Base-by-base conservation (phyloP, 78 protist species). In the Polysphondylium violaceum region DNA sequence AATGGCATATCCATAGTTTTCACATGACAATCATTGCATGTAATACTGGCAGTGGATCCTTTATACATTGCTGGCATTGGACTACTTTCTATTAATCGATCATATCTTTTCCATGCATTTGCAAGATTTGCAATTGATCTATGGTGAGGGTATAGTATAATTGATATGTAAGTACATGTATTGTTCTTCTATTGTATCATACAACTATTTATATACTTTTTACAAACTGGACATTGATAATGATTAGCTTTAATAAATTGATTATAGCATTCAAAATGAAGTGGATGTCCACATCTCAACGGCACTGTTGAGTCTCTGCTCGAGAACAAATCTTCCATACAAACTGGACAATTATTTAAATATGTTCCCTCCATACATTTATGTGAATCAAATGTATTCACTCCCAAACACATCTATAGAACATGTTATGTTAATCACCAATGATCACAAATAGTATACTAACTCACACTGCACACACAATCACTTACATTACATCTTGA, bases 41-140 rank as follows among this genome's bases (percentile, higher is more conserved):
- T 61, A 25, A 93, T 63, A 21, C 55, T 33, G 9, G 47, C 41
- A 1, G 74, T 65, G 3, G 81, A 50, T 31, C 87, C 88, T n/a
- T 16, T n/a, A 68, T 94, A 94, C 69, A 76, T 81, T 21, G 35
- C 59, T 9, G 96, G 96, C 96, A 94, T 94, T 35, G 51, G 83
- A 55, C 36, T 31, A 50, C 41, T 23, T 47, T 38, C 51, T 8
- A 94, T 35, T 21, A 29, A 1, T 8, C 50, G 47, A 50, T 94
- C 96, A 9, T 55, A 12, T 17, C 11, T 17, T 1, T 8, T 31
- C 77, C 87, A 94, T 33, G 65, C n/a, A n/a, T n/a, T n/a, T n/a
- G n/a, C 25, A 19, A 44, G n/a, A 23, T 40, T 23, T 76, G 61
- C 90, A 23, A 87, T 58, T n/a, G 86, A 76, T 25, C 47, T 58